A percentile compares a stretch with the other conserved stretches of the same genome.
Evolutionary conservation across 495 filamentous ascomycete species (phyloP).

Genomic region (Penicillium bialowiezense): DNA sequence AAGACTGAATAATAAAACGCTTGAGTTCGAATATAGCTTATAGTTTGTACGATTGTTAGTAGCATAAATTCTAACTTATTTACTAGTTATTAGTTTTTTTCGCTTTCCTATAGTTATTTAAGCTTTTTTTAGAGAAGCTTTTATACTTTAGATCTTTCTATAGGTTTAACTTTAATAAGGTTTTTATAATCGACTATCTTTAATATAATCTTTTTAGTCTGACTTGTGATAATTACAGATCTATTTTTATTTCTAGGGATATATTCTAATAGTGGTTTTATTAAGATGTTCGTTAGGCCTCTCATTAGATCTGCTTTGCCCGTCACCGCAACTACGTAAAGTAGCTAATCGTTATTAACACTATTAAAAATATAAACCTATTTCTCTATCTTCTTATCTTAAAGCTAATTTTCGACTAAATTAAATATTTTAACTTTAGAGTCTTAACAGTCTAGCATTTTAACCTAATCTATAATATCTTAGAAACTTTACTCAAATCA

Average conservation of each 20-base stretch:
- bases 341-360: constrained; percentile 20
- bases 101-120: constrained; percentile 1
- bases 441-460: constrained; percentile 34
- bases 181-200: constrained; percentile 25
- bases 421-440: constrained; percentile 37
- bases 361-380: constrained; percentile 13
- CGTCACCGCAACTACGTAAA: constrained; percentile 6
- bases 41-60: constrained; percentile 49
- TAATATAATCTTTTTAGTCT: constrained; percentile 21
- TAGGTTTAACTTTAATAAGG: constrained; percentile 37
- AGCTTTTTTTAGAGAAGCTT: constrained; percentile 42
- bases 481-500: constrained; percentile 39
- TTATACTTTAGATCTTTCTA: constrained; percentile 28
- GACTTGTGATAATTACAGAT: constrained; percentile 35
- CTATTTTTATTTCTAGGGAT: not conserved
- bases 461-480: constrained; percentile 35
- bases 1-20: constrained; percentile 19
- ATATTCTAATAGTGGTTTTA: not conserved
- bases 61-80: constrained; percentile 43
- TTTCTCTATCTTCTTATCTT: constrained; percentile 24
- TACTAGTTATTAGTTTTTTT: constrained; percentile 23
- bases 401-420: constrained; percentile 37
- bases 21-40: constrained; percentile 40
- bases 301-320: constrained; percentile 10
- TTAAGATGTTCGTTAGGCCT: constrained; percentile 6